Conservation (phyloP, 805 yeast species). For the Pichia kluyveri region DNA sequence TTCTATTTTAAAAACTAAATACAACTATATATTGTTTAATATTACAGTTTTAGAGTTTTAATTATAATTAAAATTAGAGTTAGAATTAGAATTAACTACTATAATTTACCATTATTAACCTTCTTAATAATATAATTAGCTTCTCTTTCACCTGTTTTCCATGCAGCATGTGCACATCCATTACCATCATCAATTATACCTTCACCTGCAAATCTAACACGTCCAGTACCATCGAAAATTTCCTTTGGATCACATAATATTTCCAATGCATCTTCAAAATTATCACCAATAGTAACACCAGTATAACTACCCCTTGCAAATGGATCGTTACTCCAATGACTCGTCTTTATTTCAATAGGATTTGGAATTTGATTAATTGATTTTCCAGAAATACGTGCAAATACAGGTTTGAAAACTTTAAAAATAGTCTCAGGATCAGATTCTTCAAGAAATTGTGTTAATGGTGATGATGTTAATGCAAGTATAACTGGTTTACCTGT, state of each 20-base stretch:
- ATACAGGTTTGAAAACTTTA: slow-evolving; percentile 35
- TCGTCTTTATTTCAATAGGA: slow-evolving; percentile 20
- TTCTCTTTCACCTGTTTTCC: slow-evolving; percentile 40
- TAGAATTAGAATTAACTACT: neutral
- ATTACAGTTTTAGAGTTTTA: no score
- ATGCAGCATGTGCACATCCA: slow-evolving; percentile 56
- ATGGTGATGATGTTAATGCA: slow-evolving; percentile 40
- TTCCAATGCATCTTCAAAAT: slow-evolving; percentile 23
- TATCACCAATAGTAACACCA: slow-evolving; percentile 24
- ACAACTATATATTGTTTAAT: no score
- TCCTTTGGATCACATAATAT: slow-evolving; percentile 32
- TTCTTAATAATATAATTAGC: slow-evolving; percentile 24
- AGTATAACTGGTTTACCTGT: slow-evolving; percentile 31
- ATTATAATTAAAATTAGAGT: neutral
- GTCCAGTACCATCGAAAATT: slow-evolving; percentile 28
- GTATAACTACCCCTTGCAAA: slow-evolving; percentile 39
- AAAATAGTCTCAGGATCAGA: slow-evolving; percentile 30
- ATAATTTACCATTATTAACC: slow-evolving; percentile 20
- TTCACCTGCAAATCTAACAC: slow-evolving; percentile 50
- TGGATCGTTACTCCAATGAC: slow-evolving; percentile 46
- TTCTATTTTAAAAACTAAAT: no score
- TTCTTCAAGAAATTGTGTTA: slow-evolving; percentile 39
- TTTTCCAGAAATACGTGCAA: slow-evolving; percentile 23
- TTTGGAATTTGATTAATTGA: slow-evolving; percentile 12
- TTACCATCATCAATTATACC: slow-evolving; percentile 42